A percentile compares a stretch with the other conserved stretches of the same genome.
These are phyloP conservation scores for Cyathus striatus DNA, from an alignment of 768 basidiomycete genomes.

Conservation along the genomic window DNA sequence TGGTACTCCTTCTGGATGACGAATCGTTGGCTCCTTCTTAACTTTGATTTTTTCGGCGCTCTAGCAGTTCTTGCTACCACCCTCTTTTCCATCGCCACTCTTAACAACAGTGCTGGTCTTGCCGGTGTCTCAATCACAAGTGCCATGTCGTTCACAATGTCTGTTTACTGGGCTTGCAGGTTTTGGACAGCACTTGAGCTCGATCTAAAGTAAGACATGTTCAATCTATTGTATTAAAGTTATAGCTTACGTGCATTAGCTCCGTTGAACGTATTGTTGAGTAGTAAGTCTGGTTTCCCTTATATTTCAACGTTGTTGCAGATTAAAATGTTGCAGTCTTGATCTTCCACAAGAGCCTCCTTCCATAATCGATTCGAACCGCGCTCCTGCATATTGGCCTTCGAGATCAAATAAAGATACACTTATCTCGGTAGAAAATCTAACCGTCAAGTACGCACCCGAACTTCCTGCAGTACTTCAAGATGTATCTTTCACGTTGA, in stretches of 20 bases:
- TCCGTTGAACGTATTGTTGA: constrained; percentile 90
- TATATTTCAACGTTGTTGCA: too few species aligned
- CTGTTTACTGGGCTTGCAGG: constrained; percentile 51
- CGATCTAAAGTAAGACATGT: constrained; percentile 64
- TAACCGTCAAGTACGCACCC: constrained; percentile 78
- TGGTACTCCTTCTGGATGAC: constrained; percentile 90
- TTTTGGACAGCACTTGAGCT: constrained; percentile 61
- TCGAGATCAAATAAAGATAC: constrained; percentile 55
- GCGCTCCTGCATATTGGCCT: constrained; percentile 92
- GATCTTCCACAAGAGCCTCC: constrained; percentile 86
- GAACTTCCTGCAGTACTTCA: constrained; percentile 81
- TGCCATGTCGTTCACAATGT: constrained; percentile 46
- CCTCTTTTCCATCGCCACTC: constrained; percentile 65
- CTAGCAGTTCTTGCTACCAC: constrained; percentile 71
- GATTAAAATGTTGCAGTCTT: too few species aligned
- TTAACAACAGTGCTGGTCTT: constrained; percentile 47
- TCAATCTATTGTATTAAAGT: neutral
- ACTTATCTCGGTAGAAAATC: constrained; percentile 66
- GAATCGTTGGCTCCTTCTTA: constrained; percentile 78
- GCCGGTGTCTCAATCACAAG: constrained; percentile 76
- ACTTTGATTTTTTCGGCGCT: constrained; percentile 77
- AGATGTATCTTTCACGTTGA: constrained; percentile 67
- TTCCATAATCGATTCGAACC: constrained; percentile 61
- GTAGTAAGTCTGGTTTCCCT: too few species aligned
- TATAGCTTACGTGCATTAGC: constrained; percentile 27